Evolutionary conservation across 176 grass and related monocot genomes (phyloP), one percentile per base, ranked within the genome.

Genomic region (Juncus effusus): DNA sequence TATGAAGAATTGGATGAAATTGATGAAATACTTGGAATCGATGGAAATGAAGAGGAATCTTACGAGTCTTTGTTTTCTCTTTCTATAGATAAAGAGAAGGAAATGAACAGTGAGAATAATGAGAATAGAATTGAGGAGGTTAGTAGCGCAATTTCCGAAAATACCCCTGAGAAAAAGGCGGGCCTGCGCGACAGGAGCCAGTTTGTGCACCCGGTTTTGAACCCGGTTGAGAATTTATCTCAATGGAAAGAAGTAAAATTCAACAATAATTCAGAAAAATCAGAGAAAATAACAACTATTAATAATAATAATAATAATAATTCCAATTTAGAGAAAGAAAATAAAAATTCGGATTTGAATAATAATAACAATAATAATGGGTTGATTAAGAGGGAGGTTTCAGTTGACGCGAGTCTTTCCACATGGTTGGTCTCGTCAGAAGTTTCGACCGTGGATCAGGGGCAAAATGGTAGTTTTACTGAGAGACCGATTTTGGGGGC

Each of bases 31-130:
- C 72, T 88, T 5, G 65, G 57, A 40, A 77, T 87, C 15, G 80
- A 73, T 5, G 85, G 78, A 35, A 81, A 82, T 53, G 93, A 99
- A 57, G 95, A 92, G 64, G 88, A 87, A 4, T 83, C 78, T 2
- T 99, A 90, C 54, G 89, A 94, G 38, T 90, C 95, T 7, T 90
- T 93, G 72, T 99, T 94, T 73, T 83, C 87, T 19, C 74, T 99
- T 37, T 84, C 89, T 11, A 76, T 84, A 12, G 15, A 63, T 54
- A 80, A 73, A 60, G 61, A 38, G 38, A 84, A 53, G 53, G 85
- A 81, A 1, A n/a, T 56, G 41, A 15, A 53, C 7, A 2, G 9
- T 9, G 54, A 59, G 42, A 47, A 72, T 2, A 60, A 59, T 60
- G 35, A 36, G 4, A 65, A 74, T 60, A 28, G 19, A 28, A 28